These are phyloP conservation scores for Pharus latifolius DNA, from an alignment of 176 grass and related monocot genomes.

Conservation along the genomic window DNA sequence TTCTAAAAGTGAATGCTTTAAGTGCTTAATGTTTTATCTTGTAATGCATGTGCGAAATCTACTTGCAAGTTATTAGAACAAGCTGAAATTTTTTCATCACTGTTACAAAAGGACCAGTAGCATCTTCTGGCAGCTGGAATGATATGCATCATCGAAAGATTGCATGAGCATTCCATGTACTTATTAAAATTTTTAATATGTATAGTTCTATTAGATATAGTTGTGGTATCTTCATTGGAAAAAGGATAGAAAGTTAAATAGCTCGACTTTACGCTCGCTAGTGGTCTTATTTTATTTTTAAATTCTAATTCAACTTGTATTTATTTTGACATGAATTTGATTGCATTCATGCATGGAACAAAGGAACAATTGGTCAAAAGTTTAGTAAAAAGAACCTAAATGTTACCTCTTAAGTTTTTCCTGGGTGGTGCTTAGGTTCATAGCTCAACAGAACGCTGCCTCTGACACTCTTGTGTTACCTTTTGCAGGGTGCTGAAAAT, in stretches of 20 bases:
- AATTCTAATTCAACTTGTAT: too few relatives aligned
- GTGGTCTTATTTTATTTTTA: too few relatives aligned
- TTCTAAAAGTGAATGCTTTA: neutral
- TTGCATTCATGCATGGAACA: too few relatives aligned
- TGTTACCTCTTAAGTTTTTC: too few relatives aligned
- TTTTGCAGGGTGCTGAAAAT: constrained; percentile 40
- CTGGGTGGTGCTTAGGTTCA: too few relatives aligned
- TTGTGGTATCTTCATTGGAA: neutral
- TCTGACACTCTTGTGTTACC: neutral
- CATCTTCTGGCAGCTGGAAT: neutral
- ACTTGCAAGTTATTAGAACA: neutral
- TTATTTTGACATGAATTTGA: too few relatives aligned
- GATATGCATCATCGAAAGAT: neutral
- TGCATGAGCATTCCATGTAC: neutral
- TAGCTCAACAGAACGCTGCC: too few relatives aligned
- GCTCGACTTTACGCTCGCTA: too few relatives aligned
- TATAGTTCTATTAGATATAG: neutral
- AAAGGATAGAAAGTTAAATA: too few relatives aligned
- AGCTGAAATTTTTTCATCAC: neutral
- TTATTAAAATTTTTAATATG: neutral
- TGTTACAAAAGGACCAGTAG: neutral
- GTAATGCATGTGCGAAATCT: neutral
- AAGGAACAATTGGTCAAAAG: too few relatives aligned
- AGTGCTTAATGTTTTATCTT: constrained; percentile 1
- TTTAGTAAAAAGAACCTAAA: too few relatives aligned